Evolutionary conservation across 208 protist species (phyloP).

Genomic region (Trypanosoma boissoni): DNA sequence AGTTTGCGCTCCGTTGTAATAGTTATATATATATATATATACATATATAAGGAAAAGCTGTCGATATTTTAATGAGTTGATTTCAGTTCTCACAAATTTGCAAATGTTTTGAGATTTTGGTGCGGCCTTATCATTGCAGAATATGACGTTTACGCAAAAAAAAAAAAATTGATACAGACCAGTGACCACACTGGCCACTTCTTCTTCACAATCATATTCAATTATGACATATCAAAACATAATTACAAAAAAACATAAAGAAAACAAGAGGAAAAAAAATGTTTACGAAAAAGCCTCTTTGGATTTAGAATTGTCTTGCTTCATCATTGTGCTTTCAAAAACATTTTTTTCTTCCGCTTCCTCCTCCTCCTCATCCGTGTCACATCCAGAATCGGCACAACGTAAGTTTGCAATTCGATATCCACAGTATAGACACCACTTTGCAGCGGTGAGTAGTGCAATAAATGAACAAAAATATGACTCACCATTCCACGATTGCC

Average conservation of each 20-base stretch:
- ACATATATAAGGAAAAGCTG: no score
- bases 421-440: conserved; percentile 58
- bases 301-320: neutral
- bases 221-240: conserved; percentile 8
- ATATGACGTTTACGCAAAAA: no score
- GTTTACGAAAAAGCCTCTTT: neutral
- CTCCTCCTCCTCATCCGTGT: neutral
- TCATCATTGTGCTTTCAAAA: no score
- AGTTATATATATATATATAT: conserved; percentile 6
- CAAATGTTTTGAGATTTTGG: neutral
- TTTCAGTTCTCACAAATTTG: neutral
- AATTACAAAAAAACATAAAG: conserved; percentile 12
- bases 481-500: conserved; percentile 50
- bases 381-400: neutral
- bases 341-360: neutral
- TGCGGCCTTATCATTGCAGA: no score
- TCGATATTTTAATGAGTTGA: neutral
- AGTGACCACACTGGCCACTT: no score
- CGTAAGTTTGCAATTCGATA: neutral
- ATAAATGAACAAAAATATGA: conserved; percentile 79
- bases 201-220: conserved; percentile 2
- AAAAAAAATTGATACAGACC: no score
- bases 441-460: conserved; percentile 51
- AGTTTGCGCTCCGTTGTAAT: neutral
- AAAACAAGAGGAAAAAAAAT: conserved; percentile 16